These are phyloP conservation scores for Diversispora epigaea DNA, from an alignment of 192 early-diverging fungal species.

Conservation along the genomic window DNA sequence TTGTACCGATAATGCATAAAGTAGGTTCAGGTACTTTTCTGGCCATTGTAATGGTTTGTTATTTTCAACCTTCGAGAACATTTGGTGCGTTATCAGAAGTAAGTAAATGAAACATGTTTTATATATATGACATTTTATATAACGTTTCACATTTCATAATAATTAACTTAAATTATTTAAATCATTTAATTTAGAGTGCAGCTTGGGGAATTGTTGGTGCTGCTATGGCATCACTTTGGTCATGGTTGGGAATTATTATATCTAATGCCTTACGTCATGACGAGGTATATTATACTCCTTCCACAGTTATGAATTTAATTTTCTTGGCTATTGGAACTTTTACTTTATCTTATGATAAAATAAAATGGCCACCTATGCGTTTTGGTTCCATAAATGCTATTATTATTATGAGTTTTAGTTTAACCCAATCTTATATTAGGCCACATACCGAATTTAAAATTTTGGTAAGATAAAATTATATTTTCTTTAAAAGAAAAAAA, in stretches of 20 bases:
- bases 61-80: constrained; percentile 24
- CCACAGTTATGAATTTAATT: background rate
- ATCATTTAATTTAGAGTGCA: background rate
- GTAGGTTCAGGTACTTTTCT: constrained; percentile 6
- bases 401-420: constrained; percentile 7
- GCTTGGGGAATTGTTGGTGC: constrained; percentile 13
- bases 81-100: constrained; percentile 14
- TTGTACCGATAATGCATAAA: background rate
- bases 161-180: background rate
- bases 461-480: background rate
- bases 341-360: constrained; percentile 25
- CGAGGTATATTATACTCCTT: background rate
- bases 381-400: constrained; percentile 15
- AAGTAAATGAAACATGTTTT: background rate
- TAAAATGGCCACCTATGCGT: constrained; percentile 26
- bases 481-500: background rate
- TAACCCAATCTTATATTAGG: background rate
- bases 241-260: background rate
- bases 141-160: background rate
- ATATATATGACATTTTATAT: background rate
- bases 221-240: background rate
- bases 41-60: constrained; percentile 5
- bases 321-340: constrained; percentile 22
- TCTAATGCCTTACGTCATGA: background rate
- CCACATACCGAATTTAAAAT: background rate